Percentiles rank a stretch among this genome's conserved stretches.
Evolutionary conservation across 1,139 yeast genomes (phyloP).

Genomic region (Pichia sp.): DNA sequence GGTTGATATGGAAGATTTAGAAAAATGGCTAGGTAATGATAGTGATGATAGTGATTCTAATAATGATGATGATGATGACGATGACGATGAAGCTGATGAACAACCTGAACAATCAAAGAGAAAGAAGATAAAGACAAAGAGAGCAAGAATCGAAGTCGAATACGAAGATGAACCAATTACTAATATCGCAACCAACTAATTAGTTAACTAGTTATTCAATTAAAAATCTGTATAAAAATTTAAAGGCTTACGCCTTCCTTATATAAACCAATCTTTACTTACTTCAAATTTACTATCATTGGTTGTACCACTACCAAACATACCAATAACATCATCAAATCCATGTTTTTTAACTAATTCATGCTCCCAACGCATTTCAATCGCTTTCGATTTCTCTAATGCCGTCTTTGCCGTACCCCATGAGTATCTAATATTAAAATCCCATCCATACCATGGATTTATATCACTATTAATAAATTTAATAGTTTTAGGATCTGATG

Average conservation of each 20-base stretch:
- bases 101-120: conserved; percentile 25
- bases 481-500: conserved; percentile 82
- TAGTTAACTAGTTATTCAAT: background rate
- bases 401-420: conserved; percentile 91
- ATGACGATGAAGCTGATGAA: conserved; percentile 35
- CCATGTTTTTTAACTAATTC: conserved; percentile 28
- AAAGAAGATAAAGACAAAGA: conserved; percentile 41
- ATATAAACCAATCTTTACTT: conserved; percentile 10
- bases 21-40: conserved; percentile 71
- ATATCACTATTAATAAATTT: conserved; percentile 59
- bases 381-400: conserved; percentile 42
- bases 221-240: background rate
- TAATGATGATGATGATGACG: conserved; percentile 24
- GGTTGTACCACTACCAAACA: background rate
- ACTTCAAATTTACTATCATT: conserved; percentile 3
- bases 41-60: conserved; percentile 30
- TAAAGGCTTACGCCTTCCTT: background rate
- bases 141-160: conserved; percentile 78
- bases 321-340: conserved; percentile 8
- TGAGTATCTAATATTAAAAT: conserved; percentile 65
- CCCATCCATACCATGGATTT: conserved; percentile 85
- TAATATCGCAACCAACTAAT: conserved; percentile 17
- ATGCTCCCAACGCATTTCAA: conserved; percentile 52
- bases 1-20: conserved; percentile 87
- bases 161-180: conserved; percentile 48